Conservation (phyloP, 2,329 filamentous ascomycete species). For the Trichoderma oligosporum region DNA sequence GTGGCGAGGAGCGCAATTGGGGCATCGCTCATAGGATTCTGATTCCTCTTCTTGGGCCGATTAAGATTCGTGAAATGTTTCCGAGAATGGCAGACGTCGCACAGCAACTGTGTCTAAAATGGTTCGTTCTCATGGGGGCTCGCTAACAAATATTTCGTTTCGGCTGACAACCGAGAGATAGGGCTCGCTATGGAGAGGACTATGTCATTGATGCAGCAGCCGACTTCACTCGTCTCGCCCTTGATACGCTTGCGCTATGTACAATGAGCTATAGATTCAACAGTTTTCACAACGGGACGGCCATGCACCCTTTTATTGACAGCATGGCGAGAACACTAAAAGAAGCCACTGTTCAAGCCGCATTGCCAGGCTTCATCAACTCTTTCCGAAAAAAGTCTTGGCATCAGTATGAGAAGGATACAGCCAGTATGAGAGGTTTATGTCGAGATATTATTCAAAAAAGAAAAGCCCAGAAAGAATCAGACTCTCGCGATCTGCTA, state of each 20-base stretch:
- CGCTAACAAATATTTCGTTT: neutral
- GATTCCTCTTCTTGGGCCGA: slow-evolving; percentile 13
- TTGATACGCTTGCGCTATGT: slow-evolving; percentile 61
- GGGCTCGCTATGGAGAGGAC: slow-evolving; percentile 33
- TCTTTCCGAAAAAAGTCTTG: slow-evolving; percentile 5
- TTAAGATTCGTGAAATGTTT: slow-evolving; percentile 16
- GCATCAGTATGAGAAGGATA: slow-evolving; percentile 8
- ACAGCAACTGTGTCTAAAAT: slow-evolving; percentile 17
- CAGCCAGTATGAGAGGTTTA: neutral
- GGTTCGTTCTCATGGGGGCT: neutral
- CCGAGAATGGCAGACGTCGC: slow-evolving; percentile 12
- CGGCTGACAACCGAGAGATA: slow-evolving; percentile 1
- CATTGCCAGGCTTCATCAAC: slow-evolving; percentile 7
- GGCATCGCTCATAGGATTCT: slow-evolving; percentile 14
- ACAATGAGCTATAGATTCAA: slow-evolving; percentile 59
- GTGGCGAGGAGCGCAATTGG: slow-evolving; percentile 17
- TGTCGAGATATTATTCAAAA: slow-evolving; percentile 15
- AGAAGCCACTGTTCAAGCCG: slow-evolving; percentile 7
- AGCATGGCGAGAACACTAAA: slow-evolving; percentile 14
- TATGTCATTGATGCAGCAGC: slow-evolving; percentile 51
- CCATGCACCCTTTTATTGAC: slow-evolving; percentile 23
- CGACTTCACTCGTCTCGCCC: slow-evolving; percentile 59
- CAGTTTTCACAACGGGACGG: slow-evolving; percentile 47
- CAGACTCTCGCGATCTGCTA: neutral
- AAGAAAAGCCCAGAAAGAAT: neutral